Evolutionary conservation across 352 stramenopile genomes (phyloP).

Genomic region (Phytophthora litchii): DNA sequence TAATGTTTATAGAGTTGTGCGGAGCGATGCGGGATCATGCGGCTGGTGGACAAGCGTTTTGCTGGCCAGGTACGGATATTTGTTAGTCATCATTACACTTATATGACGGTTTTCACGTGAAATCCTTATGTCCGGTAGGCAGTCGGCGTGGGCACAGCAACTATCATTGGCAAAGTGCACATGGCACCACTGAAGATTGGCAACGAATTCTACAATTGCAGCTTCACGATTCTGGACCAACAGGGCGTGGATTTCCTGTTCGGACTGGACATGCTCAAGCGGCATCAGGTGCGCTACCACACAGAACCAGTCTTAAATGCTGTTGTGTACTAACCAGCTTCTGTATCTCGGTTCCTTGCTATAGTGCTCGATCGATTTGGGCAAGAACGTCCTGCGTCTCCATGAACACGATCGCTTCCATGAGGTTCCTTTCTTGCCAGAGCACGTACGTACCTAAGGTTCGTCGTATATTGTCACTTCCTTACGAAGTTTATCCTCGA

Average conservation of each 20-base stretch:
- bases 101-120: slow-evolving; percentile 15
- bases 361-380: slow-evolving; percentile 96
- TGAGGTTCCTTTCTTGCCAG: slow-evolving; percentile 86
- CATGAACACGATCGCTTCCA: slow-evolving; percentile 69
- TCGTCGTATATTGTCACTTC: background rate
- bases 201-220: slow-evolving; percentile 92
- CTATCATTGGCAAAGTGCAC: slow-evolving; percentile 97
- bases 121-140: slow-evolving; percentile 48
- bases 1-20: slow-evolving; percentile 69
- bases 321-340: slow-evolving; percentile 2
- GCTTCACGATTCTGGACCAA: slow-evolving; percentile 93
- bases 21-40: slow-evolving; percentile 91
- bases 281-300: slow-evolving; percentile 80
- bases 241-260: slow-evolving; percentile 98
- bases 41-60: slow-evolving; percentile 88
- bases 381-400: slow-evolving; percentile 89
- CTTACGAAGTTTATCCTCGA: background rate
- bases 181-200: slow-evolving; percentile 92
- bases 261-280: slow-evolving; percentile 98
- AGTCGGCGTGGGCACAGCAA: slow-evolving; percentile 95
- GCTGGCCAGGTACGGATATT: slow-evolving; percentile 73
- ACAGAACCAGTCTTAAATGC: background rate
- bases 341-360: slow-evolving; percentile 11
- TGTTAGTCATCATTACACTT: slow-evolving; percentile 20
- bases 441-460: slow-evolving; percentile 60